Percentiles rank a stretch among this genome's conserved stretches.
These are phyloP conservation scores for Chenopodium suecicum DNA, from an alignment of 148 eudicot species.

Conservation along the genomic window DNA sequence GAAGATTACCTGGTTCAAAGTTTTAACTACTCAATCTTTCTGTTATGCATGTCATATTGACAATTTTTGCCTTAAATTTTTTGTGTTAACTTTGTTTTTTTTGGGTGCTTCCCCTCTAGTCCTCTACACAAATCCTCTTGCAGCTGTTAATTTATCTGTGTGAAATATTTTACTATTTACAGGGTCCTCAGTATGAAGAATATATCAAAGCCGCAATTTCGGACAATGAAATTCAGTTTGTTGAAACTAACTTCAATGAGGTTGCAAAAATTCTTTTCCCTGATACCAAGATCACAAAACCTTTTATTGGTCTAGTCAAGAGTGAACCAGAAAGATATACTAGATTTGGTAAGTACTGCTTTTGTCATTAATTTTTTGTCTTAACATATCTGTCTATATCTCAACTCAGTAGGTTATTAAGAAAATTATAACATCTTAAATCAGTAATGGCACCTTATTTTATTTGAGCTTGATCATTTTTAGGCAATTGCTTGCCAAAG, in stretches of 20 bases:
- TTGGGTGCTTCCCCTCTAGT: not conserved
- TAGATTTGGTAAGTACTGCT: slow-evolving; percentile 53
- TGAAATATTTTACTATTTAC: slow-evolving; percentile 20
- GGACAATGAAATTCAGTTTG: slow-evolving; percentile 85
- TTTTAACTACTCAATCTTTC: not conserved
- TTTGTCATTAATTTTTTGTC: not conserved
- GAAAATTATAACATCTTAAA: not conserved
- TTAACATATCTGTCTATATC: not conserved
- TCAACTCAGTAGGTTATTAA: not conserved
- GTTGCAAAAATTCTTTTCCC: slow-evolving; percentile 63
- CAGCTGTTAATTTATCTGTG: slow-evolving; percentile 4
- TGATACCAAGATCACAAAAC: slow-evolving; percentile 35
- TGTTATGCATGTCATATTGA: not conserved
- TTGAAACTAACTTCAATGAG: slow-evolving; percentile 61
- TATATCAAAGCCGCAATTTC: slow-evolving; percentile 65
- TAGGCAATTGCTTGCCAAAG: not conserved
- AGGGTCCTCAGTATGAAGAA: slow-evolving; percentile 80
- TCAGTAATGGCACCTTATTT: not conserved
- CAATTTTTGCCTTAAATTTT: not conserved
- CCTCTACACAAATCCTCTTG: not conserved
- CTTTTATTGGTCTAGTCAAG: slow-evolving; percentile 77
- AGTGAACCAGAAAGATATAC: slow-evolving; percentile 86
- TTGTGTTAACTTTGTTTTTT: too few relatives aligned
- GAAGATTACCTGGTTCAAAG: not conserved
- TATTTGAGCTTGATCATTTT: not conserved